Percentiles rank a stretch among this genome's conserved stretches.
Conservation (phyloP, 1,284 basidiomycete genomes). For the Sporisorium graminicola region DNA sequence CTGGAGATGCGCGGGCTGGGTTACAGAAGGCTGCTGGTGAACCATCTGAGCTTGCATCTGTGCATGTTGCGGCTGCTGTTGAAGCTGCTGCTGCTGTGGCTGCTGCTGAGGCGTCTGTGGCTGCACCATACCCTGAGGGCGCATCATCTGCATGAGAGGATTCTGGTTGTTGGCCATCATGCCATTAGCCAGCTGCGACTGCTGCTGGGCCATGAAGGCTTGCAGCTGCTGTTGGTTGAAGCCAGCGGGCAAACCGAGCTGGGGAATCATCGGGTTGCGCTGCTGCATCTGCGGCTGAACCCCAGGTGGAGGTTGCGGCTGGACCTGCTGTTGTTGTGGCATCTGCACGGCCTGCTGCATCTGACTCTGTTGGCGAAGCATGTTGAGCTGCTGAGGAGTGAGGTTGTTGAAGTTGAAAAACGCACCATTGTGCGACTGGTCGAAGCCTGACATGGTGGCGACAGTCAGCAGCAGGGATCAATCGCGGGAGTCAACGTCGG, state of each 20-base stretch:
- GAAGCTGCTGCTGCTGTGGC: constrained; percentile 19
- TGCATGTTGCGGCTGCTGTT: constrained; percentile 23
- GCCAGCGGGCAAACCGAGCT: constrained; percentile 39
- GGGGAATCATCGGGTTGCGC: constrained; percentile 49
- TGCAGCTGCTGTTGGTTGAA: constrained; percentile 56
- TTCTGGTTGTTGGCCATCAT: constrained; percentile 41
- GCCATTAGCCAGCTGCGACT: constrained; percentile 36
- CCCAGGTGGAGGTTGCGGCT: constrained; percentile 31
- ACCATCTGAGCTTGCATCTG: constrained; percentile 36
- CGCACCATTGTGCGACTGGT: constrained; percentile 41
- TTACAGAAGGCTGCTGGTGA: constrained; percentile 23
- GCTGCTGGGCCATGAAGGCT: constrained; percentile 49
- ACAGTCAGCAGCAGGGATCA: neutral
- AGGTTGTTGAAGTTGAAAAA: constrained; percentile 55
- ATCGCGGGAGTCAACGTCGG: neutral
- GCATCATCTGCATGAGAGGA: constrained; percentile 46
- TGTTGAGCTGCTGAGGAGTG: constrained; percentile 50
- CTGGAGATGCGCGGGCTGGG: constrained; percentile 42
- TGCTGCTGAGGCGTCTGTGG: constrained; percentile 37
- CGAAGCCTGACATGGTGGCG: constrained; percentile 53
- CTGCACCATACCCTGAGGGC: constrained; percentile 30
- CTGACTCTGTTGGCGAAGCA: constrained; percentile 51
- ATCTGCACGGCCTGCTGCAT: constrained; percentile 44
- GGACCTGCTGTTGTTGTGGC: constrained; percentile 37
- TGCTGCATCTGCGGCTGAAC: constrained; percentile 48